These are phyloP conservation scores for Backusella tarrabulga DNA, from an alignment of 192 early-diverging fungal genomes.

Conservation along the genomic window DNA sequence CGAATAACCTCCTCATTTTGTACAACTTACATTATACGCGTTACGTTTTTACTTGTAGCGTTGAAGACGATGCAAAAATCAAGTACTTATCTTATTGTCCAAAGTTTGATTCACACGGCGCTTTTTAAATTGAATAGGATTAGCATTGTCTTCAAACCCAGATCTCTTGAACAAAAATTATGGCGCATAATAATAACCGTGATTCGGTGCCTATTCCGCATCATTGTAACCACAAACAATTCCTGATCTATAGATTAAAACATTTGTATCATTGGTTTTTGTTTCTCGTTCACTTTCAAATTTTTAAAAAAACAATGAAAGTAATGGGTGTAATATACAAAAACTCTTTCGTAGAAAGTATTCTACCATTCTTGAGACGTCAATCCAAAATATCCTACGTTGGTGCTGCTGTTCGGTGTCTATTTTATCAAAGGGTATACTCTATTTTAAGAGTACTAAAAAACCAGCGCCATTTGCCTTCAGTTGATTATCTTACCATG, in stretches of 20 bases:
- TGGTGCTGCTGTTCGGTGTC: background rate
- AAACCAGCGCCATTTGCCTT: background rate
- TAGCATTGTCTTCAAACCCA: background rate
- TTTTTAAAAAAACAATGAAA: background rate
- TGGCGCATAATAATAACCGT: background rate
- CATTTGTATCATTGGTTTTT: background rate
- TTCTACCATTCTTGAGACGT: background rate
- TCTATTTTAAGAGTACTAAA: background rate
- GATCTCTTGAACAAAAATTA: background rate
- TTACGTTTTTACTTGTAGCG: background rate
- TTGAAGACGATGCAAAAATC: background rate
- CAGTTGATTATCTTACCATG: background rate
- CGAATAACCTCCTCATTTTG: background rate
- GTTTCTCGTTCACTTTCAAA: background rate
- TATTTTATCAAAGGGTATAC: background rate
- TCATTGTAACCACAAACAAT: background rate
- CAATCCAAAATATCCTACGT: background rate
- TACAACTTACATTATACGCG: background rate
- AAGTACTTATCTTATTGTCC: background rate
- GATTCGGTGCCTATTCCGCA: background rate
- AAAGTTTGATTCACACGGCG: background rate
- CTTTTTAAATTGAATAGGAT: background rate
- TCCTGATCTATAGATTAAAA: background rate
- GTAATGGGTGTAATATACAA: background rate
- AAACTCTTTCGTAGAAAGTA: background rate